phyloP scores from a whole-genome alignment of 140 eudicot genomes.

The Flaveria floridana region DNA sequence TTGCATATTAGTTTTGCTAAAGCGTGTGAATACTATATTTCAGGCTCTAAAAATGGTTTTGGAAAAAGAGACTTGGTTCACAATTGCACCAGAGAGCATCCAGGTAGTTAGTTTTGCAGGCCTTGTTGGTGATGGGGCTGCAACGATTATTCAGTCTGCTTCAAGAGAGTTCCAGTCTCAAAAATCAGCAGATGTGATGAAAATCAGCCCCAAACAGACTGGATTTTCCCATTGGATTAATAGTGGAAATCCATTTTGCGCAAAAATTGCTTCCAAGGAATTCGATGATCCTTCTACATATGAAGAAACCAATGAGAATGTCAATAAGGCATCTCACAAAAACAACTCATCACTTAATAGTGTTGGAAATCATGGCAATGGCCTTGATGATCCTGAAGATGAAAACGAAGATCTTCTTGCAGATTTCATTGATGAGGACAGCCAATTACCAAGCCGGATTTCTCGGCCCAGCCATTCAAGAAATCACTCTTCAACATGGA shows the following conservation, averaged over 20 bases:
- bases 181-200: slow-evolving; percentile 41
- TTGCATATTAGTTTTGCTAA: slow-evolving; percentile 12
- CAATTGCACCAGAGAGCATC: slow-evolving; percentile 70
- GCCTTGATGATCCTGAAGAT: slow-evolving; percentile 60
- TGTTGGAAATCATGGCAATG: slow-evolving; percentile 53
- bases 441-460: slow-evolving; percentile 92
- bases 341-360: slow-evolving; percentile 26
- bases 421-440: slow-evolving; percentile 97
- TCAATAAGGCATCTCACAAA: slow-evolving; percentile 24
- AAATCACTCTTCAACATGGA: slow-evolving; percentile 51
- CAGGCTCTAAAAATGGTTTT: slow-evolving; percentile 95
- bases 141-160: slow-evolving; percentile 52
- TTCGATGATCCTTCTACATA: slow-evolving; percentile 41
- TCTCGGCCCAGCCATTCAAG: slow-evolving; percentile 52
- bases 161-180: slow-evolving; percentile 37
- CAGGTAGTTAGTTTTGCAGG: slow-evolving; percentile 86
- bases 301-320: slow-evolving; percentile 39
- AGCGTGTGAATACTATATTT: slow-evolving; percentile 8
- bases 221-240: slow-evolving; percentile 74
- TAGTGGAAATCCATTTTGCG: slow-evolving; percentile 61
- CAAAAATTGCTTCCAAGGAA: slow-evolving; percentile 51
- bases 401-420: slow-evolving; percentile 98
- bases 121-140: slow-evolving; percentile 97
- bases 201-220: slow-evolving; percentile 47
- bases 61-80: slow-evolving; percentile 86